Evolutionary conservation across 129 eudicot species (phyloP), one percentile per base, ranked within the genome.

Genomic region (Kitagawia praeruptora): DNA sequence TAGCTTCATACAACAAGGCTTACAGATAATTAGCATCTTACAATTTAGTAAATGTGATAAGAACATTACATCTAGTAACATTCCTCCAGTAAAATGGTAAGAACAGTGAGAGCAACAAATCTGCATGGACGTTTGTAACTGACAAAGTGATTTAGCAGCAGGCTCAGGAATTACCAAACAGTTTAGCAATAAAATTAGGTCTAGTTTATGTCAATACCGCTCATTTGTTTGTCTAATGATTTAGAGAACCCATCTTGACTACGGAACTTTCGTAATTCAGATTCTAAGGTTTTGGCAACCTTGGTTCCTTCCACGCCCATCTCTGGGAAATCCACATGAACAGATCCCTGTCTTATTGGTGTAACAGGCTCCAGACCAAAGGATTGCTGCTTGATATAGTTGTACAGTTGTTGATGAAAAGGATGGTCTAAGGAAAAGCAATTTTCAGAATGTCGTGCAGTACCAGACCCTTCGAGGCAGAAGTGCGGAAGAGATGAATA

Each of bases 381-480:
- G 49, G 96, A 96, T 91, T 91, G 93, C 76, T 90, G 85, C 75
- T 89, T 90, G 23, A 88, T 79, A 64, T 88, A 95, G 54, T 74
- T 81, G 79, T 92, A 95, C 15, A 92, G 85, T 79, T 92, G 90
- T 77, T 86, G 99, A 77, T 95, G 99, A 73, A 90, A 95, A 54
- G 80, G 76, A 76, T 95, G 96, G 75, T 95, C 97, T 78, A 92
- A 77, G 2, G 96, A 90, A 87, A 88, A 95, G 79, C 99, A 95
- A 45, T 92, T 79, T 70, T 89, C 87, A 47, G 88, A 72, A 77
- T 81, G 82, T 63, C 86, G 81, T 21, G 93, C 89, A 31, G 96
- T 91, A 21, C 97, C 98, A 2, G 98, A 95, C 37, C 99, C 97
- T 84, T 92, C 95, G 97, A 19, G 99, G 99, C 28, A 95, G 90